Base-by-base conservation (phyloP, 352 stramenopile species). In the Phytopythium delawarense region DNA sequence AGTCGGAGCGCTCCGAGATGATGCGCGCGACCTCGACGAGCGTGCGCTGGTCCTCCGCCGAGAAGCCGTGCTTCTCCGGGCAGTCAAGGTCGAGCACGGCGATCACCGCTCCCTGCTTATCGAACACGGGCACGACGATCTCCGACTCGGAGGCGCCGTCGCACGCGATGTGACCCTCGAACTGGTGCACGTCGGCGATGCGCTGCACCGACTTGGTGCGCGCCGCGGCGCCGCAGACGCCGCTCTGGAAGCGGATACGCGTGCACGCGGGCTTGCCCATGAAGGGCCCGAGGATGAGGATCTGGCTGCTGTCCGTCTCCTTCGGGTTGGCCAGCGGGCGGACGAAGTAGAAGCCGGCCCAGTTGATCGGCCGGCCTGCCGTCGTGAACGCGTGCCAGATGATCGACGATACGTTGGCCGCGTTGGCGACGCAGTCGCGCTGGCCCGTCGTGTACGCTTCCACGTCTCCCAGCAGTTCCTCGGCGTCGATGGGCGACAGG, bases 11-110 rank as follows among this genome's bases (percentile, higher is more conserved):
- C 54, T 81, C 70, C 20, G 82, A 70, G 64, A 90, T 64, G 52
- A 89, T 61, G 34, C 71, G 70, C 30, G 78, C 78, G 46, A 90
- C 79, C 57, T 85, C 63, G 18, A 81, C 70, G 11, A 92, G 76
- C n/a, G 76, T 79, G 53, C 80, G 80, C 65, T 89, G 76, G 67
- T 92, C 82, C 48, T 88, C 77, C 13, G 66, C 74, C 16, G 80
- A 87, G 71, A 94, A 94, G 0, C 85, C 85, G 63, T 81, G 76
- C 49, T 78, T 79, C 46, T 79, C 39, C 5, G 85, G 85, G 49
- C 85, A 92, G 67, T 94, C 85, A 15, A 94, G 71, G 63, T 94
- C 85, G 45, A 94, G 76, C 53, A 94, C 79, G 21, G 82, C 85
- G 32, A 92, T 55, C 39, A 92, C 74, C 15, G 88, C 73, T n/a